Evolutionary conservation across 495 filamentous ascomycete species (phyloP), one percentile per base, ranked within the genome.

Genomic region (Pyrenula massariospora): DNA sequence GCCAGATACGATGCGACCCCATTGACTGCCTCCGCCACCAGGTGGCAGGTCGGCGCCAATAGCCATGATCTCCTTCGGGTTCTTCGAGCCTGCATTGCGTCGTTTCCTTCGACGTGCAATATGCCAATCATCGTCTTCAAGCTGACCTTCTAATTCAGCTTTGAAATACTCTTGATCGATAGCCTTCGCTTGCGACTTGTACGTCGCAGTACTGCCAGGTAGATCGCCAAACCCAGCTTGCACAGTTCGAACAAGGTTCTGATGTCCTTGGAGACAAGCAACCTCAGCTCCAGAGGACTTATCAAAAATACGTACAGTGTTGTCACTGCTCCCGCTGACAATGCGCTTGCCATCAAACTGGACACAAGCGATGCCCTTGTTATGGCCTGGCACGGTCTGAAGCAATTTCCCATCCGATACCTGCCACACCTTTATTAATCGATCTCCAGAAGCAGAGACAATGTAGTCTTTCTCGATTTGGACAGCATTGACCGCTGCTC

Each of bases 331-430:
- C 1, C 93, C 93, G 60, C 87, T 94, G 50, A 99, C 89, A 54
- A 99, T 95, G 2, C 92, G 82, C n/a, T 87, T 84, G n/a, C 89
- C 91, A 68, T 99, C 93, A 62, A 88, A 96, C 68, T 97, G 91
- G 20, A 99, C 89, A 69, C 93, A 99, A 15, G 93, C 93, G 64
- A 99, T 97, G 19, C 93, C 93, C 68, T 97, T 99, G 56, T 80
- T 79, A 64, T 99, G 93, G 2, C 93, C 94, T 50, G 87, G 69
- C 42, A 94, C 79, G 10, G 87, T 93, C 60, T 84, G 83, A 19
- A 77, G 73, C 65, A 88, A 92, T 12, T 75, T 69, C 53, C 91
- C 89, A 0, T 81, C 87, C 19, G 83, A 83, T 68, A 96, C 84
- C 65, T 93, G 87, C 94, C 94, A 99, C 15, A 96, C 77, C 63